Conservation (phyloP, 2,329 filamentous ascomycete species). For the Metarhizium robertsii region DNA sequence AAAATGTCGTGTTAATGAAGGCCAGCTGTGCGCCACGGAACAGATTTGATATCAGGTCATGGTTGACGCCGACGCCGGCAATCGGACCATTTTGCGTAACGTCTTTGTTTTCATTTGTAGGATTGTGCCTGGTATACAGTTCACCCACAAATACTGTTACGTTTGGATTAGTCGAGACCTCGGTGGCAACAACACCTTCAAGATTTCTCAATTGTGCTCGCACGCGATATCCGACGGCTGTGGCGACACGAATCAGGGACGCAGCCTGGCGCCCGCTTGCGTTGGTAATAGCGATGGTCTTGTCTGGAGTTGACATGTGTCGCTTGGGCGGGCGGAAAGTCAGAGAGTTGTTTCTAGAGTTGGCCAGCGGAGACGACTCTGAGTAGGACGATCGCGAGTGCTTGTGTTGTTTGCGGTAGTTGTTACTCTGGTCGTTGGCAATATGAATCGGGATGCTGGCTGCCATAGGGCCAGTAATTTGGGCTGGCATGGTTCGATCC, state of each 20-base stretch:
- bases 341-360: constrained; percentile 48
- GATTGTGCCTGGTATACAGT: constrained; percentile 47
- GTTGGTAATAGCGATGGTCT: constrained; percentile 91
- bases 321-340: constrained; percentile 53
- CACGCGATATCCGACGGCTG: constrained; percentile 87
- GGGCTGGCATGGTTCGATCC: constrained; percentile 25
- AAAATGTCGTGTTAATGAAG: constrained; percentile 97
- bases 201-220: constrained; percentile 83
- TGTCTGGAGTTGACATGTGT: constrained; percentile 51
- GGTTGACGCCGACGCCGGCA: constrained; percentile 58
- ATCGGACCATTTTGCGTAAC: constrained; percentile 62
- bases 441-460: constrained; percentile 29
- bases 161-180: constrained; percentile 74
- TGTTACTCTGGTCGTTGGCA: constrained; percentile 24
- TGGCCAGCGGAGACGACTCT: constrained; percentile 44
- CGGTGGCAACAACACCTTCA: constrained; percentile 79
- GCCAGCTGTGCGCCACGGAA: constrained; percentile 81
- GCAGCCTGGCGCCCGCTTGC: constrained; percentile 92
- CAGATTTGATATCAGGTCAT: constrained; percentile 62
- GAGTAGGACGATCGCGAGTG: constrained; percentile 55
- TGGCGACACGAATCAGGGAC: constrained; percentile 87
- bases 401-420: constrained; percentile 40
- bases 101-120: constrained; percentile 42
- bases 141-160: constrained; percentile 57
- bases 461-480: constrained; percentile 28